phyloP scores from a whole-genome alignment of 108 stramenopile genomes.

The Bacterosira constricta region DNA sequence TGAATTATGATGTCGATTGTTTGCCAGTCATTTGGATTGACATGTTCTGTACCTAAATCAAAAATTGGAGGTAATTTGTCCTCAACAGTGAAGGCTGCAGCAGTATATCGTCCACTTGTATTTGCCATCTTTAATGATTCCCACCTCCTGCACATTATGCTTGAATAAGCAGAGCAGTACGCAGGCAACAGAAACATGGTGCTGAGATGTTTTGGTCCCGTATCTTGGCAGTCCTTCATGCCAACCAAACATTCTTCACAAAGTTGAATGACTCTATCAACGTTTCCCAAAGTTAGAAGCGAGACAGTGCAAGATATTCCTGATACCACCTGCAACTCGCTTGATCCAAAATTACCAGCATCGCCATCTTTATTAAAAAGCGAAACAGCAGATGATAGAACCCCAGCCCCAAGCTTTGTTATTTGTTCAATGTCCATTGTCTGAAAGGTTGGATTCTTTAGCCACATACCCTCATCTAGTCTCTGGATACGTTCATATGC shows the following conservation, averaged over 20 bases:
- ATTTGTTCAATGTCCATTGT: conserved; percentile 1
- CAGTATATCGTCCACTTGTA: conserved; percentile 29
- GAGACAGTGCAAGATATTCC: conserved; percentile 23
- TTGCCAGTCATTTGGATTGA: conserved; percentile 17
- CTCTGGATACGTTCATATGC: conserved; percentile 44
- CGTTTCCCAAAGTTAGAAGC: conserved; percentile 28
- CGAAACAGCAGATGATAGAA: conserved; percentile 8
- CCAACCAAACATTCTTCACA: not conserved
- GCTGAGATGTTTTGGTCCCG: not conserved
- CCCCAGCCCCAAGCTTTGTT: not conserved
- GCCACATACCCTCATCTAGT: conserved; percentile 36
- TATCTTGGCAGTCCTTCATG: not conserved
- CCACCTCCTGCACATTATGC: conserved; percentile 39
- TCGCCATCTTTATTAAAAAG: not conserved
- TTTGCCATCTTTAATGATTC: conserved; percentile 38
- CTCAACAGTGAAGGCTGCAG: conserved; percentile 29
- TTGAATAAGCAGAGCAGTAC: conserved; percentile 35
- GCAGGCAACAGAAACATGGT: conserved; percentile 15
- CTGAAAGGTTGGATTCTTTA: conserved; percentile 1
- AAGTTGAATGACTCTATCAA: conserved; percentile 24
- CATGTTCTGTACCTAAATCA: conserved; percentile 3
- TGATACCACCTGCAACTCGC: conserved; percentile 1
- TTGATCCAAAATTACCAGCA: not conserved
- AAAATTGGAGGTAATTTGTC: conserved; percentile 30
- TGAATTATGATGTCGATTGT: conserved; percentile 31